Conservation (phyloP, 164 flowering plant species). For the Euptelea pleiosperma region DNA sequence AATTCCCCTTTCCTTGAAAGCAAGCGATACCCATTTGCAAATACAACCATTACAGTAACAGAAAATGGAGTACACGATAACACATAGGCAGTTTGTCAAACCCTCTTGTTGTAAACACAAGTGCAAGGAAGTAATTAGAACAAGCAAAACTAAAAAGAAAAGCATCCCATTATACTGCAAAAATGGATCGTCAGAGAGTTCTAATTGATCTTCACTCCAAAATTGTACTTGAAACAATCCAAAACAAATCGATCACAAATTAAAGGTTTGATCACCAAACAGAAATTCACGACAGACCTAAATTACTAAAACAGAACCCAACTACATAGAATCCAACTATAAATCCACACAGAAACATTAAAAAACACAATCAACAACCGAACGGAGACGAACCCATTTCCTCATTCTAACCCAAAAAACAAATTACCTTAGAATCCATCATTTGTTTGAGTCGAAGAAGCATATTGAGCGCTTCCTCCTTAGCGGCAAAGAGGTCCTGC, state of each 20-base stretch:
- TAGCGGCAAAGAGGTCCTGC: slow-evolving; percentile 45
- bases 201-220: background rate
- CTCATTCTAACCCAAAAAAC: background rate
- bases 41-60: too few relatives aligned
- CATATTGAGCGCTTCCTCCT: slow-evolving; percentile 69
- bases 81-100: too few relatives aligned
- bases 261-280: background rate
- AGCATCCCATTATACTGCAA: too few relatives aligned
- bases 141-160: too few relatives aligned
- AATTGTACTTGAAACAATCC: background rate
- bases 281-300: background rate
- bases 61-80: too few relatives aligned
- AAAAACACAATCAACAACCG: background rate
- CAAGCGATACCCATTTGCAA: too few relatives aligned
- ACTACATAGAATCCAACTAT: background rate
- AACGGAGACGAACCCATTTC: background rate
- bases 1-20: too few relatives aligned
- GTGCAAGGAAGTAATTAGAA: too few relatives aligned
- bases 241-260: background rate
- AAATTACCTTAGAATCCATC: slow-evolving; percentile 66
- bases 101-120: too few relatives aligned
- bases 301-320: background rate
- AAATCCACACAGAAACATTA: too few relatives aligned
- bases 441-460: slow-evolving; percentile 58
- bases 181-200: background rate